Conservation (phyloP, 305 asterid genomes). For the Stenogyne calaminthoides region DNA sequence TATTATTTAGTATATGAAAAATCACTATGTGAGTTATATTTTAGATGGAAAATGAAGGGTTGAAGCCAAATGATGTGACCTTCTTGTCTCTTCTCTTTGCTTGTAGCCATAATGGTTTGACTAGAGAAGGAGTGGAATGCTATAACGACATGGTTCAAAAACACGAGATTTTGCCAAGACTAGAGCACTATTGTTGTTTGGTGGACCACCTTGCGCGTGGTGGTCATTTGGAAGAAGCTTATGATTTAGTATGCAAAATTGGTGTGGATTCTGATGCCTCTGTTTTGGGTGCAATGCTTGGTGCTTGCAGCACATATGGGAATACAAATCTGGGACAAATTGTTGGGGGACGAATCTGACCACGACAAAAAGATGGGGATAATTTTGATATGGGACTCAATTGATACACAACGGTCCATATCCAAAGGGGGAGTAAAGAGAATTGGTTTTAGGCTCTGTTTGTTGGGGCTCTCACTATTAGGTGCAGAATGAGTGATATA, state of each 20-base stretch:
- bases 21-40: too few relatives aligned
- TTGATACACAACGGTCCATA: too few relatives aligned
- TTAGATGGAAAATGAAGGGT: slow-evolving; percentile 51
- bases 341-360: slow-evolving; percentile 46
- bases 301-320: slow-evolving; percentile 45
- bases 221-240: slow-evolving; percentile 51
- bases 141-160: slow-evolving; percentile 41
- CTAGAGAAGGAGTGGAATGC: slow-evolving; percentile 46
- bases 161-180: slow-evolving; percentile 41
- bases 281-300: slow-evolving; percentile 47
- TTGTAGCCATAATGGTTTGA: slow-evolving; percentile 57
- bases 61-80: slow-evolving; percentile 55
- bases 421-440: too few relatives aligned
- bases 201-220: slow-evolving; percentile 58
- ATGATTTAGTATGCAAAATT: slow-evolving; percentile 33
- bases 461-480: too few relatives aligned
- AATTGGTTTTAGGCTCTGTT: too few relatives aligned
- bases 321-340: slow-evolving; percentile 37
- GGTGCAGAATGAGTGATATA: too few relatives aligned
- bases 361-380: too few relatives aligned
- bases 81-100: slow-evolving; percentile 60
- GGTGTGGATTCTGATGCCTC: slow-evolving; percentile 32
- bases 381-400: too few relatives aligned
- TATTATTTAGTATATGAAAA: too few relatives aligned
- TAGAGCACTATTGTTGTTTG: slow-evolving; percentile 56